Base-by-base conservation (phyloP, 768 basidiomycete genomes). In the Hortiboletus flavorubellus region DNA sequence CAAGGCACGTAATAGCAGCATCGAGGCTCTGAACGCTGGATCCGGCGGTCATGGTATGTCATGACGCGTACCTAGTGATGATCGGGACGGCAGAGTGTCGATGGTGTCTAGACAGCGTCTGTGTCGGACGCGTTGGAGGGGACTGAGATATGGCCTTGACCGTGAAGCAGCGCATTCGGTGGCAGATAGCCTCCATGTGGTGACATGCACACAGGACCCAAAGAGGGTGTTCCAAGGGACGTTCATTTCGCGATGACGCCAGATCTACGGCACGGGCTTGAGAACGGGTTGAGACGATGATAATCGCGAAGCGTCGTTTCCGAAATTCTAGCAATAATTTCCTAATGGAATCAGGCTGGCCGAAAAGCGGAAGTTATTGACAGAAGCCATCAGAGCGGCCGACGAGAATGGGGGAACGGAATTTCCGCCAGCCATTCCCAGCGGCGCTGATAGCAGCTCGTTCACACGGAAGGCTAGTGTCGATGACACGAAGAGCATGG, bases 351-450 rank as follows among this genome's bases (percentile, higher is more conserved):
- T 23, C 23, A 34, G 23, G 38, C 8, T 8, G 44, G 29, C 23
- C 12, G 51, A 45, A 63, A 59, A 54, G 44, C 46, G 54, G 58
- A 51, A 48, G 59, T 49, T 55, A 51, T 33, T 43, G 40, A 43
- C 40, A 52, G 44, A 58, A 51, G 56, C 18, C 38, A 46, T 34
- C 38, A 54, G 49, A 51, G 42, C 43, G 44, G 49, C 56, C 16
- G 42, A 51, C 37, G 11, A 45, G 53, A 53, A 35, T 39, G 59
- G 53, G 55, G 56, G 53, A 60, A 54, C 46, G 56, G 49, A 58
- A 59, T 49, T 51, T 41, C 53, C 50, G 60, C 23, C n/a, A 18
- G 6, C 9, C 4, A 37, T 65, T 66, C 60, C 63, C 65, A 68
- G 63, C 53, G 10, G 37, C 4, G 40, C 18, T 23, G 23, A 38